phyloP scores from a whole-genome alignment of 2,329 filamentous ascomycete species.

The Monosporascus cannonballus region DNA sequence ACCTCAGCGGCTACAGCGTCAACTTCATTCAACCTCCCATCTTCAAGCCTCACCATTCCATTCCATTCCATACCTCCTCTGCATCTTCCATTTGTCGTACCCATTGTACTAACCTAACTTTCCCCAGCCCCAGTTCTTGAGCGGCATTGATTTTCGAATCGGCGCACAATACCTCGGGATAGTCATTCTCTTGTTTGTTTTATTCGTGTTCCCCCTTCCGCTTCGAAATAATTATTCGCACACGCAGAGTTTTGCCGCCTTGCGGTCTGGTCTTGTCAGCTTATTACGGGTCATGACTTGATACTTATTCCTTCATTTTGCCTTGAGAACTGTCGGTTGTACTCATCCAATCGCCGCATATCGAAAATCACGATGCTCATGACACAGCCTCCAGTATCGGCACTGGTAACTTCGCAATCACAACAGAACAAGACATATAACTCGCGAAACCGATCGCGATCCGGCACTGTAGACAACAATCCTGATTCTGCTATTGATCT shows the following conservation, averaged over 20 bases:
- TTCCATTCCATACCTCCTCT: not conserved
- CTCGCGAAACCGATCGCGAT: slow-evolving; percentile 25
- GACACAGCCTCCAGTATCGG: slow-evolving; percentile 42
- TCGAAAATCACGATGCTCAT: slow-evolving; percentile 45
- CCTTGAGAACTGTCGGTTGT: slow-evolving; percentile 9
- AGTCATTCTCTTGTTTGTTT: not conserved
- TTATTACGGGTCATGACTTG: slow-evolving; percentile 22
- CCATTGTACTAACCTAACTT: not conserved
- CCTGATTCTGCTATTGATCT: slow-evolving; percentile 26
- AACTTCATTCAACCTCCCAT: not conserved
- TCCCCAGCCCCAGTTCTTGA: not conserved
- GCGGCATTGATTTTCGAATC: not conserved
- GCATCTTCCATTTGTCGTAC: not conserved
- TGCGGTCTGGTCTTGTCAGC: slow-evolving; percentile 4
- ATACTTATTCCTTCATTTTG: slow-evolving; percentile 13
- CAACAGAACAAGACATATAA: slow-evolving; percentile 29
- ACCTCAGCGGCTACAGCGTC: not conserved
- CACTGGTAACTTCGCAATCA: slow-evolving; percentile 34
- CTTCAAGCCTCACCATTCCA: not conserved
- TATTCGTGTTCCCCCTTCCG: not conserved
- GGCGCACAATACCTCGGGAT: not conserved
- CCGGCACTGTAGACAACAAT: slow-evolving; percentile 21
- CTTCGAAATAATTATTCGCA: too few relatives aligned
- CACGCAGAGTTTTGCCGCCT: not conserved
- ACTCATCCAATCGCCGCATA: slow-evolving; percentile 4